These are phyloP conservation scores for Cladosporium colombiae DNA, from an alignment of 2,329 filamentous ascomycete species.

Conservation along the genomic window DNA sequence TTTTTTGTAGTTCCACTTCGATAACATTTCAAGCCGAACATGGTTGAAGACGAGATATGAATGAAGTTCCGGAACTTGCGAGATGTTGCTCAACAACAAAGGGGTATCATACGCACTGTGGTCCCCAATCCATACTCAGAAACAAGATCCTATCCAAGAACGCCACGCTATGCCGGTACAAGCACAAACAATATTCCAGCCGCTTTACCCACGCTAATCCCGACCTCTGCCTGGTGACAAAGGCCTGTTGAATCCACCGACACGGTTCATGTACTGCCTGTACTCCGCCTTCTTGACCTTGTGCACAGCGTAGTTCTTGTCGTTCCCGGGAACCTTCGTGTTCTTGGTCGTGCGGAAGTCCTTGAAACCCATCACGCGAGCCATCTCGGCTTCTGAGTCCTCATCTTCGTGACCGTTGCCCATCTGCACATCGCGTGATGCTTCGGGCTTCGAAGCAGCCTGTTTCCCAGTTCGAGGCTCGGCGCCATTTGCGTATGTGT, in stretches of 20 bases:
- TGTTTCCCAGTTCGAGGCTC: constrained; percentile 17
- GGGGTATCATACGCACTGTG: constrained; percentile 19
- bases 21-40: not conserved
- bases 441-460: constrained; percentile 18
- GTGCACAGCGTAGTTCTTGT: constrained; percentile 71
- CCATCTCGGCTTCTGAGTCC: constrained; percentile 71
- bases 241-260: constrained; percentile 79
- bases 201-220: not conserved
- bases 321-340: constrained; percentile 85
- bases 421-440: constrained; percentile 25
- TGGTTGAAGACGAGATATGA: not conserved
- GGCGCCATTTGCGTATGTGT: constrained; percentile 19
- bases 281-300: constrained; percentile 97
- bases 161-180: constrained; percentile 16
- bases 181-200: not conserved
- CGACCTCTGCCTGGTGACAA: constrained; percentile 40
- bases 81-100: not conserved
- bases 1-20: not conserved
- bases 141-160: constrained; percentile 3
- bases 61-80: not conserved
- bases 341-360: constrained; percentile 85
- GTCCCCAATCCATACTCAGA: not conserved
- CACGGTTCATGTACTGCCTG: constrained; percentile 92
- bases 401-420: constrained; percentile 42
- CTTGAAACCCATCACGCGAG: constrained; percentile 86